Evolutionary conservation across 805 yeast genomes (phyloP), one percentile per base, ranked within the genome.

Genomic region (Starmera quercuum): DNA sequence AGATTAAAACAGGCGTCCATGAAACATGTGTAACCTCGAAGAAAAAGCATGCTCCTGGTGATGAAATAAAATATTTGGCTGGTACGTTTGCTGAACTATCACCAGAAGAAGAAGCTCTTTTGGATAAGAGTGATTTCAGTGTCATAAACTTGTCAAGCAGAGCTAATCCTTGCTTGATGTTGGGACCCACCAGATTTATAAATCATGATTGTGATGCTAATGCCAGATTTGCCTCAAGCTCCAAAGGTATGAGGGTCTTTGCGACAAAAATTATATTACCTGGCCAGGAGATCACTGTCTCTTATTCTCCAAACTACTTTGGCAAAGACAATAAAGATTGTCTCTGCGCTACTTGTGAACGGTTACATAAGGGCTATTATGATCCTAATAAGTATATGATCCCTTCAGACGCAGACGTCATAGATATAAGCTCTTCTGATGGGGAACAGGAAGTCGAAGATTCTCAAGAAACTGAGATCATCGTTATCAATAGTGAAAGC

Each of bases 251-350:
- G 51, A 44, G 47, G 16, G 47, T 68, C 5, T 40, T 48, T 6
- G 60, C 71, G 2, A 38, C 38, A 2, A 50, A 61, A 20, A 47
- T 40, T 7, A 68, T 68, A 15, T 32, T 46, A 1, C 45, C 54
- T 4, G 73, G 73, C n/a, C 71, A 68, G 42, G 72, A 68, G 41
- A 61, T 68, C 21, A 66, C 73, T 4, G 71, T 67, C 5, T 39
- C 42, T 20, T 68, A 68, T 42, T 54, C 73, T 2, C 42, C 53
- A 4, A 54, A 56, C 39, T 68, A 68, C 38, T 68, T 68, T 43
- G 74, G 74, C 14, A 42, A 37, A 20, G 33, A 49, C 12, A 68
- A 68, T 39, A 38, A 54, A 12, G 67, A 68, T 32, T 68, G 74
- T 39, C 40, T 66, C 29, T 68, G 74, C 43, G 59, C 61, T 1